Percentiles rank a stretch among this genome's conserved stretches.
phyloP scores from a whole-genome alignment of 768 basidiomycete genomes.

The Mrakia frigida region DNA sequence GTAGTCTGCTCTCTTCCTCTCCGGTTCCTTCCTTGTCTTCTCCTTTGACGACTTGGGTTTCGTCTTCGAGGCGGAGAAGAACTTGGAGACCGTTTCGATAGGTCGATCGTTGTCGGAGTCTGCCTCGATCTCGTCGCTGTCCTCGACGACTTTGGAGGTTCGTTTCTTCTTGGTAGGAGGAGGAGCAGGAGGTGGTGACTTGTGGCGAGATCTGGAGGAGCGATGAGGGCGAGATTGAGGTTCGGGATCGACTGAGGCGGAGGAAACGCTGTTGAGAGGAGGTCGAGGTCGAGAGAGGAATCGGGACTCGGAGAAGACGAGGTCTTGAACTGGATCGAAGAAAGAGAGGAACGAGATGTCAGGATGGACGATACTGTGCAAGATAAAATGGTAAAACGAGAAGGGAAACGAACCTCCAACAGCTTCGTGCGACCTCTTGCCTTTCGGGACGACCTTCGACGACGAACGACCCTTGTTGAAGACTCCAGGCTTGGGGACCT shows the following conservation, averaged over 20 bases:
- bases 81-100: conserved; percentile 6
- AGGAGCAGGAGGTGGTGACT: neutral
- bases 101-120: neutral
- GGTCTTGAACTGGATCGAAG: neutral
- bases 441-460: neutral
- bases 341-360: neutral
- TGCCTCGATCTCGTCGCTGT: neutral
- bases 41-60: neutral
- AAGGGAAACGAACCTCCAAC: neutral
- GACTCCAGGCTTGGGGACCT: conserved; percentile 3
- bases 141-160: neutral
- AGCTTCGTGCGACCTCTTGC: neutral
- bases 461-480: conserved; percentile 15
- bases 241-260: neutral
- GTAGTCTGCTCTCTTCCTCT: neutral
- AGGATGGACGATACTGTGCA: too few relatives aligned
- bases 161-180: neutral
- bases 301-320: conserved; percentile 5
- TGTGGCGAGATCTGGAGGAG: neutral
- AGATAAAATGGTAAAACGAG: neutral
- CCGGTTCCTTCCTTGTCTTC: neutral
- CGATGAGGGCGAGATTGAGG: neutral
- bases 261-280: neutral
- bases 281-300: conserved; percentile 6
- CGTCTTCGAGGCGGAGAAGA: neutral